Evolutionary conservation across 805 yeast genomes (phyloP), one percentile per base, ranked within the genome.

Genomic region (Metschnikowia lochheadii): DNA sequence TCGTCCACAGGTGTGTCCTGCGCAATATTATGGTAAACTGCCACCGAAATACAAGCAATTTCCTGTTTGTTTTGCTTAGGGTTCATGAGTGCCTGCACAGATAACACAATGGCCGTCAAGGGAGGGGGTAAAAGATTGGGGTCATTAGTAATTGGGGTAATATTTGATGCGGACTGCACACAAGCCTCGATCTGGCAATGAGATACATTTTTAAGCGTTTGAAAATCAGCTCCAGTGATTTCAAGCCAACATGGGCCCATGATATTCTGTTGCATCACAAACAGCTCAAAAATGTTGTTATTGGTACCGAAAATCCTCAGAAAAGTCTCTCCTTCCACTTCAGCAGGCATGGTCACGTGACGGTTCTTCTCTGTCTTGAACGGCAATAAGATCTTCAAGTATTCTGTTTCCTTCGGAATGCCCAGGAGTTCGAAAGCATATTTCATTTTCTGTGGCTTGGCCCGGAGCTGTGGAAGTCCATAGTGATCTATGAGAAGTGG

Each of bases 211-310:
- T 76, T 78, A 38, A 84, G 66, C 0, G 80, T 65, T 21, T 66
- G 63, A 58, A 87, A 85, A 54, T 84, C 83, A 44, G 84, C 85
- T 46, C 80, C 77, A 40, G 77, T 73, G 47, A 94, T 75, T 44
- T 86, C 86, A 47, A 94, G 72, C 99, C 99, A 94, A 65, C 98
- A 90, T 3, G 99, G 99, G 8, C 99, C 99, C 97, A 89, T 91
- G 41, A 94, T 77, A 58, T 85, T 84, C 58, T 87, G 77, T 65
- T 85, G 89, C 23, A 91, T 60, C 10, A 89, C 94, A 67, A 94
- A 89, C 11, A 88, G 77, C 71, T 94, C 99, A 65, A 94, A 90
- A 21, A 88, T 73, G 49, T 78, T 77, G 2, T 94, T 67, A 52
- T 76, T 80, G 2, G 88, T 76, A 45, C 98, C 98, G 70, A 90